Conservation (phyloP, 129 eudicot genomes). For the Silybum marianum region DNA sequence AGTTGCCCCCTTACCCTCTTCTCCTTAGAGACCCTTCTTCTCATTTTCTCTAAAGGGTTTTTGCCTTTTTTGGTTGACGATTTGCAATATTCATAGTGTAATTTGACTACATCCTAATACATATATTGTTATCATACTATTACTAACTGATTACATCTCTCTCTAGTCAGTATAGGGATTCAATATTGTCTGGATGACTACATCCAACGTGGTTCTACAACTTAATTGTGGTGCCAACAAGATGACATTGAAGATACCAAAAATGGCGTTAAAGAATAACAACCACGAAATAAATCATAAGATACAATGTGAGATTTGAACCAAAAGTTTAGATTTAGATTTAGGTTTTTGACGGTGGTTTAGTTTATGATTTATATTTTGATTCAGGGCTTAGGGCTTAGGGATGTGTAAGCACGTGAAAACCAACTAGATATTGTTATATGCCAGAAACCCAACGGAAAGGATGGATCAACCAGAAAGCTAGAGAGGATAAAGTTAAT, state of each 20-base stretch:
- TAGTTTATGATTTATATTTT: neutral
- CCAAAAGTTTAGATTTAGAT: neutral
- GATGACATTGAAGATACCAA: neutral
- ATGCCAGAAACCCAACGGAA: neutral
- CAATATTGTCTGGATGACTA: neutral
- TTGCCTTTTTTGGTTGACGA: neutral
- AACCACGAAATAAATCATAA: neutral
- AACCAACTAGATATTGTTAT: neutral
- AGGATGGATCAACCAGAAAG: neutral
- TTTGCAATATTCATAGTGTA: neutral
- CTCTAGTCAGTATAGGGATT: neutral
- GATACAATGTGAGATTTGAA: neutral
- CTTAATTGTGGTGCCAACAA: neutral
- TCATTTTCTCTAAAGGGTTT: neutral
- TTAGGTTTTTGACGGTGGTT: neutral
- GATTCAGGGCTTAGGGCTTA: neutral
- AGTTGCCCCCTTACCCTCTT: neutral
- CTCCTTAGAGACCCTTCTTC: neutral
- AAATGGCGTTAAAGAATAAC: neutral
- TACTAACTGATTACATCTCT: neutral
- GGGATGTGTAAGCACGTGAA: neutral
- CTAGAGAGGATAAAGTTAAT: neutral
- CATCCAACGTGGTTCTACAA: neutral
- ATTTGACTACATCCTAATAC: neutral
- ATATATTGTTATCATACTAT: neutral